Evolutionary conservation across 768 basidiomycete species (phyloP), one percentile per base, ranked within the genome.

Genomic region (Coprinellus aureogranulatus): DNA sequence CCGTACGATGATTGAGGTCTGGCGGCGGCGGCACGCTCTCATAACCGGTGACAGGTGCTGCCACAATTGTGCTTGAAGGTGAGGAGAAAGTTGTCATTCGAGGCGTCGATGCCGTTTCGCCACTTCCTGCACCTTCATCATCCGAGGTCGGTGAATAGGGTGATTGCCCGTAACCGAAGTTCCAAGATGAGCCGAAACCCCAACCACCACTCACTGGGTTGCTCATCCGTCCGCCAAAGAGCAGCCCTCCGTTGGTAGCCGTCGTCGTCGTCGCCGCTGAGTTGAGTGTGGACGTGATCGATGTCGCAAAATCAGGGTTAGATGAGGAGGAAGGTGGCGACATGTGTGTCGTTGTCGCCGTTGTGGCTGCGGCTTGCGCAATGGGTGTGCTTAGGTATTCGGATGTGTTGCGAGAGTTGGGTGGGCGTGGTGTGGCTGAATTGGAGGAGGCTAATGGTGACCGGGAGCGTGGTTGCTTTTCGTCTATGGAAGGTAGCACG

Each of bases 401-500:
- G 31, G 28, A 31, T 11, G 49, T 51, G 31, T 51, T 30, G 10
- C 25, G 49, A 16, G 49, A 11, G 8, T 5, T 16, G 16, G 49
- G 31, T 25, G 46, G 26, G 14, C 46, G 46, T 25, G 26, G 46
- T 9, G 49, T 61, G 49, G 47, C 45, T 40, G 60, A 55, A 53
- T 61, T 67, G 64, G n/a, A n/a, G n/a, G n/a, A n/a, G n/a, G 55
- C 65, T 16, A 55, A 52, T 11, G 61, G 54, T 41, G 55, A 46
- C 50, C 60, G 63, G 25, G 58, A 60, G 48, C 61, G 51, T 40
- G 57, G 34, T 14, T 46, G 56, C 22, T 62, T 69, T 70, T 92
- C 90, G 59, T 89, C 87, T 54, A 92, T 85, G 22, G 84, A 80
- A 28, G 87, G 70, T n/a, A 92, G 74, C n/a, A 88, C 82, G 57